phyloP scores from a whole-genome alignment of 768 basidiomycete species.

The Xerocomus spinulosus region DNA sequence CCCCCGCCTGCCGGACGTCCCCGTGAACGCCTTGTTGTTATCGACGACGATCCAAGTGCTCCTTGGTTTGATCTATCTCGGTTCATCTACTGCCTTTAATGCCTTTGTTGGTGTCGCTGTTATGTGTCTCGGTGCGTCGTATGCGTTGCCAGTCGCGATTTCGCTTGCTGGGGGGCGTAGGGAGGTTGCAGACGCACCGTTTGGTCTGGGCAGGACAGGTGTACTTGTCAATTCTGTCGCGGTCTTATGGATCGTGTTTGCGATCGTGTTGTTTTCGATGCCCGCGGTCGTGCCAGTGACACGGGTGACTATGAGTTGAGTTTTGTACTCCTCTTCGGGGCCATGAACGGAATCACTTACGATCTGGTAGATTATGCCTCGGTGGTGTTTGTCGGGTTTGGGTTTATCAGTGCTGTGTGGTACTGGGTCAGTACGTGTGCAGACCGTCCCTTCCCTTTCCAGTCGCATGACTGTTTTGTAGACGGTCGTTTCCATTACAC shows the following conservation, averaged over 20 bases:
- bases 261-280: slow-evolving; percentile 67
- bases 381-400: slow-evolving; percentile 64
- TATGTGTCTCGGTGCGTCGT: slow-evolving; percentile 62
- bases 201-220: slow-evolving; percentile 44
- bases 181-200: slow-evolving; percentile 48
- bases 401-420: slow-evolving; percentile 53
- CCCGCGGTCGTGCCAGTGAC: slow-evolving; percentile 57
- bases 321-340: no score
- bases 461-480: slow-evolving; percentile 11
- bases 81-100: slow-evolving; percentile 59
- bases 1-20: slow-evolving; percentile 40
- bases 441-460: not conserved
- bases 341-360: no score
- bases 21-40: slow-evolving; percentile 56
- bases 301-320: slow-evolving; percentile 42
- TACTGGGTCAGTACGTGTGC: slow-evolving; percentile 49
- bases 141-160: slow-evolving; percentile 57
- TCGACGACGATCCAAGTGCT: slow-evolving; percentile 55
- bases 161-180: slow-evolving; percentile 42
- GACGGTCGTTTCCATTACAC: slow-evolving; percentile 42
- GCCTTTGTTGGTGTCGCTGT: slow-evolving; percentile 65
- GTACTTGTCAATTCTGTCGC: slow-evolving; percentile 45
- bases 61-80: slow-evolving; percentile 60
- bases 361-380: slow-evolving; percentile 53
- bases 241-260: slow-evolving; percentile 56